These are phyloP conservation scores for Aspergillus egyptiacus DNA, from an alignment of 495 filamentous ascomycete species.

Conservation along the genomic window DNA sequence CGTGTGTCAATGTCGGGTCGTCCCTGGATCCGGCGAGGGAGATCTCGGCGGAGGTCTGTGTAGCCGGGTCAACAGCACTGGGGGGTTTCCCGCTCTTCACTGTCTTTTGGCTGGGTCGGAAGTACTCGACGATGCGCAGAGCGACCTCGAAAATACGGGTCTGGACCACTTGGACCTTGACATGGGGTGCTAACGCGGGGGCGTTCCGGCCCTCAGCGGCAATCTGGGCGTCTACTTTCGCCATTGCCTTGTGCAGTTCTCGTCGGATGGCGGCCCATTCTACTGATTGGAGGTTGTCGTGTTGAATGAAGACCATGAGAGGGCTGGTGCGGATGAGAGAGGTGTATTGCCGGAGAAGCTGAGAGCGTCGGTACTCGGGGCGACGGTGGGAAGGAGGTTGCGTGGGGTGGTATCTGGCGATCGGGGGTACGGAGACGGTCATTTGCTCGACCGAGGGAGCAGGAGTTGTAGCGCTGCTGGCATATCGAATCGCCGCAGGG, in stretches of 20 bases:
- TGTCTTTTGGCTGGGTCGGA: constrained; percentile 50
- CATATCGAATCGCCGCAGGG: constrained; percentile 24
- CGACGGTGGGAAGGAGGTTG: constrained; percentile 87
- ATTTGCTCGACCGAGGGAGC: constrained; percentile 50
- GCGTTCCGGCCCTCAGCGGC: constrained; percentile 39
- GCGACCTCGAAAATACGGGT: constrained; percentile 85
- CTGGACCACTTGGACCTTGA: constrained; percentile 75
- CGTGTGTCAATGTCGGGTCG: constrained; percentile 59
- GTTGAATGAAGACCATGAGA: constrained; percentile 88
- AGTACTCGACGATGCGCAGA: constrained; percentile 79
- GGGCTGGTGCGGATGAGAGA: constrained; percentile 86
- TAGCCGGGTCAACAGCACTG: constrained; percentile 13
- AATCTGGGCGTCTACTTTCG: constrained; percentile 57
- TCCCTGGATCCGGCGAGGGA: constrained; percentile 29
- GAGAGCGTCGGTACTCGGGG: constrained; percentile 84
- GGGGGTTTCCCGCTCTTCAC: not conserved
- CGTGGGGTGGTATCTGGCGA: constrained; percentile 55
- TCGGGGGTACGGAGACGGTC: constrained; percentile 47
- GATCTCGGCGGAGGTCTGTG: constrained; percentile 38
- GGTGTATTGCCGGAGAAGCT: constrained; percentile 88
- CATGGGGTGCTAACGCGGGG: constrained; percentile 44
- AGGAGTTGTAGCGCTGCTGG: constrained; percentile 35
- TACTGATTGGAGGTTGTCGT: constrained; percentile 83
- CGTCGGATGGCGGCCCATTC: constrained; percentile 87
- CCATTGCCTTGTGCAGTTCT: constrained; percentile 65